Conservation (phyloP, 495 filamentous ascomycete genomes). For the Pyrenopolyporus hunteri region DNA sequence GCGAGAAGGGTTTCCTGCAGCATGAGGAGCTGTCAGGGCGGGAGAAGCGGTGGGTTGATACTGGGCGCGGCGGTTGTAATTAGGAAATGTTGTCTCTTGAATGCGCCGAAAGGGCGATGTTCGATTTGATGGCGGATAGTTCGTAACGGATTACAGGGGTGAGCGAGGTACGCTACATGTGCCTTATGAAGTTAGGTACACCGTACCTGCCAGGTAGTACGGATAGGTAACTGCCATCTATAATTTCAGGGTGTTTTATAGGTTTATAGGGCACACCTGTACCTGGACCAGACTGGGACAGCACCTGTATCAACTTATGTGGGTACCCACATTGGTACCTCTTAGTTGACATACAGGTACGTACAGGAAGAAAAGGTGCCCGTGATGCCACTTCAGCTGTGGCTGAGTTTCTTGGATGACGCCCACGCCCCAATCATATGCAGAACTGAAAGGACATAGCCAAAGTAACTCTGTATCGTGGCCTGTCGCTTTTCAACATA, state of each 20-base stretch:
- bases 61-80: not conserved
- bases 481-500: conserved; percentile 21
- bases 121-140: conserved; percentile 1
- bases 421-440: not conserved
- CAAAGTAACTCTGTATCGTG: conserved; percentile 11
- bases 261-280: no score
- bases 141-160: conserved; percentile 7
- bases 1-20: not conserved
- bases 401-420: conserved; percentile 4
- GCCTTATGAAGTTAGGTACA: no score
- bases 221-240: no score
- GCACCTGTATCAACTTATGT: no score
- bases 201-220: no score
- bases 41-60: not conserved
- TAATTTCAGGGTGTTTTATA: no score
- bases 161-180: no score
- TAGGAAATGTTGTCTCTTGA: conserved; percentile 3
- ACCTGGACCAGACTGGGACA: no score
- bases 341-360: no score
- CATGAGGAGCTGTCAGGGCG: conserved; percentile 8
- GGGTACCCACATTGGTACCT: no score
- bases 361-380: no score
- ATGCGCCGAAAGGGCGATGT: conserved; percentile 7
- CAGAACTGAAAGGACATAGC: not conserved
- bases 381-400: conserved; percentile 12